These are phyloP conservation scores for Carex kokanica DNA, from an alignment of 176 grass and related monocot genomes.

Conservation along the genomic window DNA sequence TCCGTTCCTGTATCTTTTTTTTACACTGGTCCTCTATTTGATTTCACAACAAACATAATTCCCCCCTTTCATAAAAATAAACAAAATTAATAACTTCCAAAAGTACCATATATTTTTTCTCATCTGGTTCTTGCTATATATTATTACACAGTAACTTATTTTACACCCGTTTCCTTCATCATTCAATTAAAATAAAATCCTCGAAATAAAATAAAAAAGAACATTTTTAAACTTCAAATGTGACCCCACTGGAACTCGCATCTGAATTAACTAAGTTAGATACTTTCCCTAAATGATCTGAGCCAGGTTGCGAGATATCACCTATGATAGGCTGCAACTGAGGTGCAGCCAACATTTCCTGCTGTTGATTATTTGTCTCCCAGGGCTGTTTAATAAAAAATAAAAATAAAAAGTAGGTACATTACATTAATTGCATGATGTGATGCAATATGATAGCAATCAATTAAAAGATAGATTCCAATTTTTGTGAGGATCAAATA, in stretches of 20 bases:
- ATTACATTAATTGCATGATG: not conserved
- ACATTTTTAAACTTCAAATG: constrained; percentile 2
- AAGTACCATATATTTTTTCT: not conserved
- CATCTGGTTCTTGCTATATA: too few species aligned
- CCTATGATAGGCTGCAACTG: not conserved
- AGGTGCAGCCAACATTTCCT: not conserved
- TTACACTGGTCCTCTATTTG: not conserved
- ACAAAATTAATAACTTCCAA: not conserved
- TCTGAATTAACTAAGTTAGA: not conserved
- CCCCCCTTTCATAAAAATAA: not conserved
- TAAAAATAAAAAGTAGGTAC: not conserved
- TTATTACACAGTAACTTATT: not conserved
- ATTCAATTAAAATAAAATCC: not conserved
- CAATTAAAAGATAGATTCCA: not conserved
- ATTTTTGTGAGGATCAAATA: not conserved
- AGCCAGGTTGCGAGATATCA: not conserved
- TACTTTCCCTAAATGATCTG: constrained; percentile 9
- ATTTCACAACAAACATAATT: not conserved
- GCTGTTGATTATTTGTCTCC: constrained; percentile 14
- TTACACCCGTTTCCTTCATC: not conserved
- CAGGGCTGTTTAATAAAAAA: constrained; percentile 23
- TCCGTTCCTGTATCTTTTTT: not conserved
- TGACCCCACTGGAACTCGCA: not conserved
- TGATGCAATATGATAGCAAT: not conserved
- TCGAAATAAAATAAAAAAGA: not conserved